Evolutionary conservation across 2,329 filamentous ascomycete genomes (phyloP).

Genomic region (Arthrobotrys sinensis): DNA sequence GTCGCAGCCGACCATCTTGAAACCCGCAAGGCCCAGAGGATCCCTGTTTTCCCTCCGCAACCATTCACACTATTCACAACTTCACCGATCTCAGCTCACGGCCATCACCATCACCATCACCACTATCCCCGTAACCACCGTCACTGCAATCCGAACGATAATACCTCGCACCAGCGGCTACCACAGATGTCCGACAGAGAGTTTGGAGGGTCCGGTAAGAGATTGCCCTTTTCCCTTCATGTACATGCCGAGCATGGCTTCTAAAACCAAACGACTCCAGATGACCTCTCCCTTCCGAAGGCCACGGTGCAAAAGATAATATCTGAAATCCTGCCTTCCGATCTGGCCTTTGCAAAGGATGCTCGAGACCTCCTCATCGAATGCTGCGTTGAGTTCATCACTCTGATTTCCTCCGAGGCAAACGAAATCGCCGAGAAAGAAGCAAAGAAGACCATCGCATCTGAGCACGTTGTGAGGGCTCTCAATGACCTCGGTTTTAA

Average conservation of each 20-base stretch:
- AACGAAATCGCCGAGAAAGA: slow-evolving; percentile 99
- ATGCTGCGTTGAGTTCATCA: slow-evolving; percentile 99
- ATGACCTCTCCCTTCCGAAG: slow-evolving; percentile 76
- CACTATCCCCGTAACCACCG: background rate
- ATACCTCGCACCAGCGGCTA: background rate
- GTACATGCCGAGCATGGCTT: background rate
- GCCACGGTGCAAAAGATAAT: slow-evolving; percentile 87
- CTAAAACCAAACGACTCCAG: slow-evolving; percentile 68
- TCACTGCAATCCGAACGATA: background rate
- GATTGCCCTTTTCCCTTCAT: slow-evolving; percentile 33
- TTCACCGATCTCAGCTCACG: too few relatives aligned
- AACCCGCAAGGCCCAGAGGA: background rate
- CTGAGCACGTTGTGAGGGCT: slow-evolving; percentile 96
- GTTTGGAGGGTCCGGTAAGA: slow-evolving; percentile 62
- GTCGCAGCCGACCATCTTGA: background rate
- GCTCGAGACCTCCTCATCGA: slow-evolving; percentile 95
- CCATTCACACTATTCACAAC: slow-evolving; percentile 2
- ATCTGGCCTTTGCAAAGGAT: slow-evolving; percentile 92
- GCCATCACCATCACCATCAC: slow-evolving; percentile 7
- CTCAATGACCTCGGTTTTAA: slow-evolving; percentile 92
- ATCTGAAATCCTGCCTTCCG: slow-evolving; percentile 87
- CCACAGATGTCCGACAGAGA: slow-evolving; percentile 63
- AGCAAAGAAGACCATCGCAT: slow-evolving; percentile 98
- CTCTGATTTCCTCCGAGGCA: slow-evolving; percentile 96
- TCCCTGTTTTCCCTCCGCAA: background rate